Evolutionary conservation across 345 rosid genomes (phyloP).

Genomic region (Arabidopsis thaliana): TAIR10.1 NC_003071.7:9858001-9858500

Average conservation of each 20-base stretch:
- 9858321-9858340: slow-evolving; percentile 95
- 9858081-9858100: slow-evolving; percentile 85
- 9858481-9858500: slow-evolving; percentile 76
- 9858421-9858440: slow-evolving; percentile 49
- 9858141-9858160: slow-evolving; percentile 97
- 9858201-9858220: slow-evolving; percentile 93
- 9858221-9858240: slow-evolving; percentile 91
- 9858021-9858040: slow-evolving; percentile 78
- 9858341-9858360: slow-evolving; percentile 94
- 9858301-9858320: slow-evolving; percentile 95
- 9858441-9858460: slow-evolving; percentile 41
- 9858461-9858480: slow-evolving; percentile 53
- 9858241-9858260: slow-evolving; percentile 83
- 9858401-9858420: slow-evolving; percentile 92
- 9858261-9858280: slow-evolving; percentile 99
- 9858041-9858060: slow-evolving; percentile 92
- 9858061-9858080: slow-evolving; percentile 80
- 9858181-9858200: slow-evolving; percentile 88
- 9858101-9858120: slow-evolving; percentile 95
- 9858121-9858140: slow-evolving; percentile 90
- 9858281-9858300: slow-evolving; percentile 82
- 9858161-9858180: slow-evolving; percentile 74
- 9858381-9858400: slow-evolving; percentile 96
- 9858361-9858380: slow-evolving; percentile 92
- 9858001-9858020: not conserved